Evolutionary conservation across 108 stramenopile genomes (phyloP).

Genomic region (Nitzschia sp.): DNA sequence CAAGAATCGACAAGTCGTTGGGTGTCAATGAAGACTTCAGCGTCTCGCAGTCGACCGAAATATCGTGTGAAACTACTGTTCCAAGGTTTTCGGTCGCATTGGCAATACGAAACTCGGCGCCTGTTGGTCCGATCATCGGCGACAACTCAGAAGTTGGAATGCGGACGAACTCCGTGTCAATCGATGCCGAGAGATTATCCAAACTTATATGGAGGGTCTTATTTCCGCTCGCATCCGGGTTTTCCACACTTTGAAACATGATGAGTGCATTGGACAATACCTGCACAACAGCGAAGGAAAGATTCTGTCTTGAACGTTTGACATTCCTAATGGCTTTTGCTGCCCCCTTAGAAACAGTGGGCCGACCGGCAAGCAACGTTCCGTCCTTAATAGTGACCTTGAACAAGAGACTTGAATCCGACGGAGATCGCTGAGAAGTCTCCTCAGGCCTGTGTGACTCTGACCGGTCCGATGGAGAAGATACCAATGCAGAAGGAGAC

Average conservation of each 20-base stretch:
- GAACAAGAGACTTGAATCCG: conserved; percentile 70
- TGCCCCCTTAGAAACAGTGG: conserved; percentile 30
- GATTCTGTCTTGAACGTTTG: conserved; percentile 7
- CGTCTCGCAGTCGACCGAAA: conserved; percentile 71
- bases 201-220: conserved; percentile 73
- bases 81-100: conserved; percentile 67
- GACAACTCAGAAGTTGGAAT: conserved; percentile 34
- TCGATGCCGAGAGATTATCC: conserved; percentile 65
- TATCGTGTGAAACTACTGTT: conserved; percentile 62
- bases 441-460: conserved; percentile 15
- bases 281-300: conserved; percentile 58
- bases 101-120: conserved; percentile 63
- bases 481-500: conserved; percentile 29
- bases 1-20: conserved; percentile 62
- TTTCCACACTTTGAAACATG: conserved; percentile 82
- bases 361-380: conserved; percentile 65
- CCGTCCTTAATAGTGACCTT: conserved; percentile 61
- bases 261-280: conserved; percentile 66
- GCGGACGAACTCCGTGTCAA: conserved; percentile 56
- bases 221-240: conserved; percentile 62
- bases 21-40: conserved; percentile 56
- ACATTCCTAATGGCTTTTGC: background rate
- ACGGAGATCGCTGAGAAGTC: conserved; percentile 16
- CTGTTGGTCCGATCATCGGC: conserved; percentile 64
- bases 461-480: conserved; percentile 5